phyloP scores from a whole-genome alignment of 2,329 filamentous ascomycete genomes.

The Periconia sp. region DNA sequence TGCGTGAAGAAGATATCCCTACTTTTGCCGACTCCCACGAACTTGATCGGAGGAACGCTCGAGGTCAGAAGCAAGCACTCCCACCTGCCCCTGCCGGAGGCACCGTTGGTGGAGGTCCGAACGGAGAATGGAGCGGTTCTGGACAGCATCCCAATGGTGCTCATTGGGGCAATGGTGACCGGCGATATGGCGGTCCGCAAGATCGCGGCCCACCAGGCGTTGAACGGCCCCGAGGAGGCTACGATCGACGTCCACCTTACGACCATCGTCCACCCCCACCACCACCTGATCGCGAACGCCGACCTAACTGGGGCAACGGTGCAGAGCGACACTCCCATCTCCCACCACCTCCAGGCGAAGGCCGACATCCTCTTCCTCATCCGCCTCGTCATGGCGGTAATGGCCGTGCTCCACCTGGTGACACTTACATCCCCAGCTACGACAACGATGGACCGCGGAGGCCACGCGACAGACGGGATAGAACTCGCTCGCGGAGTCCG shows the following conservation, averaged over 20 bases:
- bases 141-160: conserved; percentile 36
- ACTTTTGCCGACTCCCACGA: conserved; percentile 94
- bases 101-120: conserved; percentile 74
- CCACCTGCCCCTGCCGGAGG: conserved; percentile 91
- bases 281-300: conserved; percentile 23
- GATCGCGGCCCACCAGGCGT: conserved; percentile 46
- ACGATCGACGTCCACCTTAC: conserved; percentile 36
- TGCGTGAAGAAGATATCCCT: conserved; percentile 83
- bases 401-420: conserved; percentile 25
- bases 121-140: conserved; percentile 60
- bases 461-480: conserved; percentile 33
- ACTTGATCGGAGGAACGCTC: conserved; percentile 87
- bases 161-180: conserved; percentile 38
- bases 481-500: conserved; percentile 39
- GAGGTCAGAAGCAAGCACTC: conserved; percentile 78
- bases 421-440: conserved; percentile 52
- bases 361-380: conserved; percentile 37
- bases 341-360: conserved; percentile 40
- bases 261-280: conserved; percentile 39
- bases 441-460: conserved; percentile 24
- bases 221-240: conserved; percentile 31
- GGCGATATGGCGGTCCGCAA: conserved; percentile 34
- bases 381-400: conserved; percentile 36
- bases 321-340: conserved; percentile 26
- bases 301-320: conserved; percentile 37